Percentiles rank a stretch among this genome's conserved stretches.
Evolutionary conservation across 2,329 filamentous ascomycete genomes (phyloP).

Genomic region (Massarina eburnea): DNA sequence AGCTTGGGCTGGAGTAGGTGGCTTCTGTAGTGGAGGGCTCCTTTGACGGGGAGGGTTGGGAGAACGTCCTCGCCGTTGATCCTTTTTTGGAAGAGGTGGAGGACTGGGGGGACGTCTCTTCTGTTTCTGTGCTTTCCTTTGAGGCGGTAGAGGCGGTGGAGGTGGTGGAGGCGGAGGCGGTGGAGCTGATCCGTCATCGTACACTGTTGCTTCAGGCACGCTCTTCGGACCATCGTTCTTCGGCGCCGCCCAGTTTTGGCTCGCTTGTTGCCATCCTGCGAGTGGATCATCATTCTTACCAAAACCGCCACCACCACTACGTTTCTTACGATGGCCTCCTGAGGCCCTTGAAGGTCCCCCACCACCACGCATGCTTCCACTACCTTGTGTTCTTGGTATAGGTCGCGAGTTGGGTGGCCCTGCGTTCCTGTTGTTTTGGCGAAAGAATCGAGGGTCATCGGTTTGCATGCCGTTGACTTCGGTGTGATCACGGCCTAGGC

Average conservation of each 20-base stretch:
- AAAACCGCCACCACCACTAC: not conserved
- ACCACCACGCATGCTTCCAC: not conserved
- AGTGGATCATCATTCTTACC: slow-evolving; percentile 1
- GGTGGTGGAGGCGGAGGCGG: not conserved
- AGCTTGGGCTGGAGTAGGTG: not conserved
- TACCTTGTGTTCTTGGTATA: not conserved
- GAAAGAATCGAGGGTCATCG: not conserved
- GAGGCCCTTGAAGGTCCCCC: not conserved
- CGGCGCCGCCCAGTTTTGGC: slow-evolving; percentile 6
- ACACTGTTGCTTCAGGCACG: not conserved
- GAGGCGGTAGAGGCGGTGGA: not conserved
- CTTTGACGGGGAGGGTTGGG: not conserved
- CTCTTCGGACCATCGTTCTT: not conserved
- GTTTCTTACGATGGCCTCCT: too few relatives aligned
- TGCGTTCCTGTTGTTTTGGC: not conserved
- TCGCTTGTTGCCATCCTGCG: slow-evolving; percentile 3
- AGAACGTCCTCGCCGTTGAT: too few relatives aligned
- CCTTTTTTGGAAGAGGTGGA: too few relatives aligned
- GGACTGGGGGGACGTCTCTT: not conserved
- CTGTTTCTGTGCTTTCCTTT: not conserved
- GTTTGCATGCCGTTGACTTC: not conserved
- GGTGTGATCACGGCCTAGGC: not conserved
- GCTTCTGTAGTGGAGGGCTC: not conserved
- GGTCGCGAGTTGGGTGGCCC: not conserved
- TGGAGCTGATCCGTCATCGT: not conserved